Conservation (phyloP, 495 filamentous ascomycete genomes). For the Chaetomidium leptoderma region DNA sequence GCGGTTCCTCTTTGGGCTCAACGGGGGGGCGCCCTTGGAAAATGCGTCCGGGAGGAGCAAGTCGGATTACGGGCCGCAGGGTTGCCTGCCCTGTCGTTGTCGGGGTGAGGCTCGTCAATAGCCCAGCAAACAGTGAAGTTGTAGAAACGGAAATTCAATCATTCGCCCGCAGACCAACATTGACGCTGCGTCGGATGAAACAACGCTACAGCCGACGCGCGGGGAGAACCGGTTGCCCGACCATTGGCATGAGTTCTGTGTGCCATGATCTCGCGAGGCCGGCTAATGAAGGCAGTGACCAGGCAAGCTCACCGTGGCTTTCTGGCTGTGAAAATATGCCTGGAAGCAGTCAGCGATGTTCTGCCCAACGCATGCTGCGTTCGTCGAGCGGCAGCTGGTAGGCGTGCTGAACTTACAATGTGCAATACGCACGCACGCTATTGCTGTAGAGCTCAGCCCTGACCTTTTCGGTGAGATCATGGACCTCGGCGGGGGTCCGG, state of each 20-base stretch:
- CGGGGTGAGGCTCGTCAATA: conserved; percentile 1
- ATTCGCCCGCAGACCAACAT: conserved; percentile 5
- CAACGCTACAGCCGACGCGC: background rate
- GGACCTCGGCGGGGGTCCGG: conserved; percentile 64
- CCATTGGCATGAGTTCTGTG: conserved; percentile 1
- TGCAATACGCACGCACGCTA: conserved; percentile 61
- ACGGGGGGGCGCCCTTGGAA: background rate
- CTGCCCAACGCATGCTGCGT: background rate
- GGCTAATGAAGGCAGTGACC: background rate
- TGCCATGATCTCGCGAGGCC: background rate
- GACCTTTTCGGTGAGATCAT: conserved; percentile 57
- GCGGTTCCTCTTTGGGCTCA: background rate
- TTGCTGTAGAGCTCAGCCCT: conserved; percentile 66
- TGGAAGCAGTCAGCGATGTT: conserved; percentile 17
- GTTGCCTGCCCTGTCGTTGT: conserved; percentile 1
- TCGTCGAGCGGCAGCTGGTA: conserved; percentile 20
- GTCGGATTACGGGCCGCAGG: background rate
- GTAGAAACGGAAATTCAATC: conserved; percentile 10
- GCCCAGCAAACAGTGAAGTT: conserved; percentile 10
- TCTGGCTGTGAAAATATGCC: conserved; percentile 33
- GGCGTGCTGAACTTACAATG: conserved; percentile 54
- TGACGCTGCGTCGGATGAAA: background rate
- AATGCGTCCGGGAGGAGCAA: background rate
- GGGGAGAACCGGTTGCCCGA: background rate
- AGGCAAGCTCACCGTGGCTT: conserved; percentile 20